Conservation (phyloP, 163 green algal species). For the Scenedesmus sp. region DNA sequence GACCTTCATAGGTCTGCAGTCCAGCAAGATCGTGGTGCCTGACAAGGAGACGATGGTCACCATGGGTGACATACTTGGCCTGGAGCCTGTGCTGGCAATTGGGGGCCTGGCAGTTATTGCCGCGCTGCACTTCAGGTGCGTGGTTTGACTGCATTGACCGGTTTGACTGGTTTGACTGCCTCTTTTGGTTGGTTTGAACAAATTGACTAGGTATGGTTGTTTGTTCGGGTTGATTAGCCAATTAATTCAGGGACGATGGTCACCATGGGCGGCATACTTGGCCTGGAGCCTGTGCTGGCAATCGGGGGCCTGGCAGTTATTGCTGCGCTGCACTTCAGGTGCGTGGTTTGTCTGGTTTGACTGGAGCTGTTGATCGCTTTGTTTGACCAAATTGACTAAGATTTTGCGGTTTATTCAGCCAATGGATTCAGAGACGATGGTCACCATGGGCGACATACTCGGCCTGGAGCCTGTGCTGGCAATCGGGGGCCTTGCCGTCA, state of each 20-base stretch:
- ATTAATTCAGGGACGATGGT: no score
- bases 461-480: slow-evolving; percentile 52
- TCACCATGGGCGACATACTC: slow-evolving; percentile 47
- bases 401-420: no score
- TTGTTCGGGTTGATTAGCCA: no score
- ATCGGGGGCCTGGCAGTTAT: slow-evolving; percentile 53
- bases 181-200: no score
- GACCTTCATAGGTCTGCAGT: slow-evolving; percentile 71
- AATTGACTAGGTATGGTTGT: no score
- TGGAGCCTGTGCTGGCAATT: slow-evolving; percentile 55
- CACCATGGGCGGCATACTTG: slow-evolving; percentile 45
- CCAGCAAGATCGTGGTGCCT: slow-evolving; percentile 57
- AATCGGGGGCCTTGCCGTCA: slow-evolving; percentile 53
- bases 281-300: slow-evolving; percentile 41
- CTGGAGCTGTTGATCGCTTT: not conserved
- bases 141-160: not conserved
- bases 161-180: not conserved
- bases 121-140: slow-evolving; percentile 43
- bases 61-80: slow-evolving; percentile 50
- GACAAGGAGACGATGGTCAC: slow-evolving; percentile 61
- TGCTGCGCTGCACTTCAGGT: slow-evolving; percentile 42
- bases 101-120: slow-evolving; percentile 57
- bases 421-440: no score
- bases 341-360: not conserved
- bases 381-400: not conserved